Base-by-base conservation (phyloP, 2,329 filamentous ascomycete species). In the Ophiostoma piceae region DNA sequence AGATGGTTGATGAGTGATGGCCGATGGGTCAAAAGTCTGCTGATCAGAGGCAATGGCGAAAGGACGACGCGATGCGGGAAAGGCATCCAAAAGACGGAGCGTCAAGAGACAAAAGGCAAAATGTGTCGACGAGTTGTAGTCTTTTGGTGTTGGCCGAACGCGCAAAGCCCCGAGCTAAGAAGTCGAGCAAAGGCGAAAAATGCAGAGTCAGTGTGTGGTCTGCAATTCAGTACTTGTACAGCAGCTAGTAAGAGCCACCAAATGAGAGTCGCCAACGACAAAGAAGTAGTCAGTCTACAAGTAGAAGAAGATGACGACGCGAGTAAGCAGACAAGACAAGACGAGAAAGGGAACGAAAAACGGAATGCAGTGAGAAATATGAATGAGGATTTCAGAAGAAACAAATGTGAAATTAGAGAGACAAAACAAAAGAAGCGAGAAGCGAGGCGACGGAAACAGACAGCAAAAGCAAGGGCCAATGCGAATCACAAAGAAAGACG, bases 401-500 rank as follows among this genome's bases (percentile, higher is more conserved):
- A 4, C 4, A 16, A 43, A 43, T 8, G 11, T 39, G 6, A 39
- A 39, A 39, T 8, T 6, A 1, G 19, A 54, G 11, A n/a, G 47
- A 22, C 19, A 26, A 12, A 57, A 57, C 7, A 29, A 26, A n/a
- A 26, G 26, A 9, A 26, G 51, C 51, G 51, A 57, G 51, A 8
- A 22, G 19, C 19, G 47, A 22, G 51, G 11, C 22, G 26, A 62
- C 57, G 26, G 57, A 62, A 62, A 62, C 26, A 62, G 57, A 29
- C 26, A 62, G 57, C 57, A 32, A 37, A 14, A 19, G 62, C n/a
- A 32, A 37, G 35, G 35, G 62, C 35, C 32, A 65, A 39, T 62
- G 32, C 62, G 35, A 65, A 39, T 14, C 62, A 65, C 51, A 57
- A 57, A 57, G 51, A 26, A 37, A 39, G 35, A 41, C 62, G 35